These are phyloP conservation scores for Didymella glomerata DNA, from an alignment of 2,329 filamentous ascomycete species.

Conservation along the genomic window DNA sequence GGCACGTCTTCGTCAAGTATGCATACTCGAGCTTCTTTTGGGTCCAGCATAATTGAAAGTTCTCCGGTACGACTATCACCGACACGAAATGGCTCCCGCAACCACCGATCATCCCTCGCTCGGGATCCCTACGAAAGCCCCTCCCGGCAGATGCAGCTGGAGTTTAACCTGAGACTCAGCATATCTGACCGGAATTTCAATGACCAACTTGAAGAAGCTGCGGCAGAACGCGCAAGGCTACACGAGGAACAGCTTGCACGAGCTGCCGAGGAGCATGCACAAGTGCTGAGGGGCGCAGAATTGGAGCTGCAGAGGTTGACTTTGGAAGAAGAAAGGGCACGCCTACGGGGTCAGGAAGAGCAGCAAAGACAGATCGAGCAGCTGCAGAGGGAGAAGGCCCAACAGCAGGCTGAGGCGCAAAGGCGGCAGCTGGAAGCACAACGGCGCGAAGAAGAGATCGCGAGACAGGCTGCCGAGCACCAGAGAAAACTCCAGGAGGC, in stretches of 20 bases:
- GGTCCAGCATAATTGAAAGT: conserved; percentile 43
- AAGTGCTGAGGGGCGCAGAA: conserved; percentile 66
- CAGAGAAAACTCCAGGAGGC: conserved; percentile 43
- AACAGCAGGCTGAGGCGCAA: conserved; percentile 50
- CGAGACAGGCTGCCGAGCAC: conserved; percentile 39
- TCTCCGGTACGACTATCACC: conserved; percentile 47
- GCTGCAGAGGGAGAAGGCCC: conserved; percentile 56
- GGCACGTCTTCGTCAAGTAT: conserved; percentile 47
- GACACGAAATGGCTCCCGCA: conserved; percentile 35
- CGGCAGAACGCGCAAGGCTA: conserved; percentile 68
- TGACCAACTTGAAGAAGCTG: conserved; percentile 68
- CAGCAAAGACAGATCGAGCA: conserved; percentile 51
- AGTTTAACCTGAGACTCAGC: conserved; percentile 55
- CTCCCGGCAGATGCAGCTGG: conserved; percentile 48
- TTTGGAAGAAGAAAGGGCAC: conserved; percentile 52
- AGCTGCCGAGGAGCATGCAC: conserved; percentile 72
- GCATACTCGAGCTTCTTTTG: conserved; percentile 45
- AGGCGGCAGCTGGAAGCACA: conserved; percentile 47
- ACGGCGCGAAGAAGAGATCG: conserved; percentile 44
- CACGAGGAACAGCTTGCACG: conserved; percentile 72
- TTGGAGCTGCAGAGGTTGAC: conserved; percentile 61
- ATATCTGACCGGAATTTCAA: conserved; percentile 59
- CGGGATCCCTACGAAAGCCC: conserved; percentile 45
- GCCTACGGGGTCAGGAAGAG: conserved; percentile 45
- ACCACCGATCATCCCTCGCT: conserved; percentile 36